These are phyloP conservation scores for Meira nashicola DNA, from an alignment of 1,284 basidiomycete species.

Conservation along the genomic window DNA sequence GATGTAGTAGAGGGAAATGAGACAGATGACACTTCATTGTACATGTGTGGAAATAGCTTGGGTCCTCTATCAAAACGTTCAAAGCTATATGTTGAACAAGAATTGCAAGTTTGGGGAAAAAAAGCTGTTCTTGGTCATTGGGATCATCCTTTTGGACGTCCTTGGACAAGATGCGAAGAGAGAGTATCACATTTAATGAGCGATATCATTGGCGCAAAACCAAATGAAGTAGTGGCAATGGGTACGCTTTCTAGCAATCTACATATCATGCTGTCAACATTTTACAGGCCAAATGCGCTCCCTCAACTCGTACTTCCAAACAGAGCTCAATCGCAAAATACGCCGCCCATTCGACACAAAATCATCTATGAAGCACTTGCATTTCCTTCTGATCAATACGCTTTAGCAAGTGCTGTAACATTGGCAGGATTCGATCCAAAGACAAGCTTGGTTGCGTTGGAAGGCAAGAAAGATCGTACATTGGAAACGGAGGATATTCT, in stretches of 20 bases:
- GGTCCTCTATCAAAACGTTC: constrained; percentile 75
- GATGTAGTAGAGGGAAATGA: not conserved
- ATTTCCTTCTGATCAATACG: constrained; percentile 96
- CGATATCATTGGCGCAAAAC: constrained; percentile 78
- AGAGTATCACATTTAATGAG: constrained; percentile 71
- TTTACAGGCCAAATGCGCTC: constrained; percentile 94
- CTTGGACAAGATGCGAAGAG: constrained; percentile 78
- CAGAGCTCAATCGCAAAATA: no score
- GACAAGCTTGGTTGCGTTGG: constrained; percentile 71
- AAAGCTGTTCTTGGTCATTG: constrained; percentile 87
- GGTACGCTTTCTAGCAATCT: constrained; percentile 89
- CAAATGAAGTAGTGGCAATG: constrained; percentile 87
- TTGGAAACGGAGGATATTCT: constrained; percentile 87
- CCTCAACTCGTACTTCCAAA: constrained; percentile 91
- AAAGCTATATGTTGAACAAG: constrained; percentile 70
- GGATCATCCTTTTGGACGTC: constrained; percentile 72
- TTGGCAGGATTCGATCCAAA: constrained; percentile 74
- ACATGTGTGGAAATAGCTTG: constrained; percentile 94
- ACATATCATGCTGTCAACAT: constrained; percentile 86
- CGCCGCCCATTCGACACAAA: constrained; percentile 65
- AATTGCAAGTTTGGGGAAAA: constrained; percentile 75
- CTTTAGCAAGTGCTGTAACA: constrained; percentile 78
- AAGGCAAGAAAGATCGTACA: constrained; percentile 74
- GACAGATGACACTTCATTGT: constrained; percentile 56
- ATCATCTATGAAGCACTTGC: constrained; percentile 90